Base-by-base conservation (phyloP, 129 eudicot genomes). In the Artemisia argyi region DNA sequence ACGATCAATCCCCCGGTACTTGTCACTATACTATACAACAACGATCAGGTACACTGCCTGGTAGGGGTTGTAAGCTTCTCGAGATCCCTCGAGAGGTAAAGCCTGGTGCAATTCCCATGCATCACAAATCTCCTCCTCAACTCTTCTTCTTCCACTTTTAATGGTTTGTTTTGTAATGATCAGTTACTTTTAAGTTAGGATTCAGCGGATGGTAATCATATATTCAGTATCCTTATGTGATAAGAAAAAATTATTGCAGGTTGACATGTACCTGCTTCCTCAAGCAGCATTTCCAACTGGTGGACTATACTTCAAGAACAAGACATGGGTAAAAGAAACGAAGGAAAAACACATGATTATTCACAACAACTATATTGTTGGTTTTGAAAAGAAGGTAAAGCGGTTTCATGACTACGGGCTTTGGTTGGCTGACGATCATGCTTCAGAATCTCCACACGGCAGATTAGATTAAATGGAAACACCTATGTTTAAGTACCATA, bases 251-350 rank as follows among this genome's bases (percentile, higher is more conserved):
- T 39, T n/a, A 3, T 80, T 83, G 73, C 88, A 94, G 98, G 97
- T 88, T 72, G 97, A 94, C 68, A 44, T 90, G 81, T 94, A 85
- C 82, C 80, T 94, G 75, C 89, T 94, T 53, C 97, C 99, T 20
- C 99, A 94, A 47, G 86, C 79, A 30, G 97, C 97, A 71, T 94
- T 90, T 73, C 97, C 96, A 16, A 94, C 87, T 1, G 99, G 99
- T 42, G 99, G 99, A 35, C 75, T 94, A 64, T 94, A 87, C 79
- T 94, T 94, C 84, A 94, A 83, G 89, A 94, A 94, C 88, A 65
- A 80, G 69, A 88, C 93, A 62, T 94, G 99, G 99, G 97, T 82
- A 28, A 26, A 84, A 32, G 97, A 90, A 80, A 94, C 92, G 26
- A 88, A 82, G 73, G 96, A 97, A 68, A 88, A 80, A 83, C 96